Conservation (phyloP, 768 basidiomycete genomes). For the Exsudoporus frostii region DNA sequence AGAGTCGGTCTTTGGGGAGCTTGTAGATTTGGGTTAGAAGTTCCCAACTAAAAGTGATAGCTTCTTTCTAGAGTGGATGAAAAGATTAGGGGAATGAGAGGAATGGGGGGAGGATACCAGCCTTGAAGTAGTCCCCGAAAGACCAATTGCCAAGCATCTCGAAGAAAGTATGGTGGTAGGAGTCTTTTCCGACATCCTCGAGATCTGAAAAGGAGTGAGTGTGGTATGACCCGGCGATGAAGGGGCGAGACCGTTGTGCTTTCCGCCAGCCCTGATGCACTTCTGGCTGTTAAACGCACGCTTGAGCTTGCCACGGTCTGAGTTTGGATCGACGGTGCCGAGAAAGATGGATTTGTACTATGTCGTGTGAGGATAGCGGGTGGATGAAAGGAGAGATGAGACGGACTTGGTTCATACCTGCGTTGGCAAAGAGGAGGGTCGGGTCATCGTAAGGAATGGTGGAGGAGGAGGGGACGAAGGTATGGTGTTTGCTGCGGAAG, state of each 20-base stretch:
- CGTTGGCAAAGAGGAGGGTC: constrained; percentile 96
- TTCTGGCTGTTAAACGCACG: constrained; percentile 97
- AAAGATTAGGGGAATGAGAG: constrained; percentile 2
- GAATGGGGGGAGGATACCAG: constrained; percentile 22
- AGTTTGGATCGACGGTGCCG: constrained; percentile 95
- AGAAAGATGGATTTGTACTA: constrained; percentile 97
- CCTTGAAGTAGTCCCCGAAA: constrained; percentile 99
- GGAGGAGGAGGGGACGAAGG: constrained; percentile 85
- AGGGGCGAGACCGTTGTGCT: constrained; percentile 79
- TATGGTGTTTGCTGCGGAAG: constrained; percentile 77
- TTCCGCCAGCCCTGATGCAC: constrained; percentile 97
- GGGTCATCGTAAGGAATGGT: constrained; percentile 98
- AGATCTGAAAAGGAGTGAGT: constrained; percentile 57
- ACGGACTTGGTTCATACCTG: constrained; percentile 90
- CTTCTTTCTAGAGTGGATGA: constrained; percentile 68
- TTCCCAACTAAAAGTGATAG: constrained; percentile 91
- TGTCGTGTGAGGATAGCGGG: constrained; percentile 12
- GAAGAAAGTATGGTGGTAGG: constrained; percentile 97
- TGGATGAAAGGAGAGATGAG: not conserved
- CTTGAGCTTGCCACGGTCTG: constrained; percentile 84
- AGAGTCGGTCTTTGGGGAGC: constrained; percentile 85
- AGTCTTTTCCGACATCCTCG: constrained; percentile 98
- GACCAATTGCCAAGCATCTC: constrained; percentile 99
- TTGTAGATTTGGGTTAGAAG: constrained; percentile 87
- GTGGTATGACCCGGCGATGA: not conserved